Conservation (phyloP, 148 eudicot species). For the Rhododendron vialii region DNA sequence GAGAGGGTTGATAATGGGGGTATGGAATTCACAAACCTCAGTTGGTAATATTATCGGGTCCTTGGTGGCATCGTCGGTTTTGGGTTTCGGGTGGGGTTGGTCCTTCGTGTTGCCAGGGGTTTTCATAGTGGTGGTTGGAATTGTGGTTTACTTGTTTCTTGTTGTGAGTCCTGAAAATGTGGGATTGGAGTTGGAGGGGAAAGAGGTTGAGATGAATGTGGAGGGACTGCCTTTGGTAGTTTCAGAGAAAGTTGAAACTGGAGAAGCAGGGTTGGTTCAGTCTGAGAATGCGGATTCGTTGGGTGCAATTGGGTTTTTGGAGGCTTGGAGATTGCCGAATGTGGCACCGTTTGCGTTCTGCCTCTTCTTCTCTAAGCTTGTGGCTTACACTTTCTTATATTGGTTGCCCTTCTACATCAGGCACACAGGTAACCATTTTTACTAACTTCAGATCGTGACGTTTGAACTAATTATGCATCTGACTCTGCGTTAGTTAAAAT, state of each 20-base stretch:
- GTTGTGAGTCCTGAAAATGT: slow-evolving; percentile 62
- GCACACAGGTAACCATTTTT: slow-evolving; percentile 62
- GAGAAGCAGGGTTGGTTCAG: slow-evolving; percentile 29
- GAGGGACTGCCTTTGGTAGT: slow-evolving; percentile 42
- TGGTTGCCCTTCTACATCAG: slow-evolving; percentile 95
- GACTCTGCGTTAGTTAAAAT: background rate
- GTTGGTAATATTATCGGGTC: slow-evolving; percentile 91
- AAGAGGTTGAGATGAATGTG: slow-evolving; percentile 51
- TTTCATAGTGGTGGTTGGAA: slow-evolving; percentile 42
- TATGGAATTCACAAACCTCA: slow-evolving; percentile 88
- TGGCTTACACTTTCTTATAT: slow-evolving; percentile 91
- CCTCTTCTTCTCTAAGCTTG: slow-evolving; percentile 95
- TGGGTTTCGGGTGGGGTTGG: slow-evolving; percentile 97
- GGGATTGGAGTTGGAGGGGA: slow-evolving; percentile 37
- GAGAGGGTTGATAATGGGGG: slow-evolving; percentile 90
- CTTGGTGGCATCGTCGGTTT: slow-evolving; percentile 62
- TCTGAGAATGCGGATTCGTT: slow-evolving; percentile 25
- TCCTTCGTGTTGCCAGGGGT: slow-evolving; percentile 81
- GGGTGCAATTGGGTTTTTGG: slow-evolving; percentile 77
- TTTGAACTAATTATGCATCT: background rate
- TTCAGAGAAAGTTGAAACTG: slow-evolving; percentile 39
- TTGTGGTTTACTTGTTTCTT: slow-evolving; percentile 58
- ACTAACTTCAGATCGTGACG: background rate
- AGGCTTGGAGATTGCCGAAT: slow-evolving; percentile 89
- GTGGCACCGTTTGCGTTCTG: slow-evolving; percentile 83